Base-by-base conservation (phyloP, 306 rosid species). In the Macrotyloma uniflorum region DNA sequence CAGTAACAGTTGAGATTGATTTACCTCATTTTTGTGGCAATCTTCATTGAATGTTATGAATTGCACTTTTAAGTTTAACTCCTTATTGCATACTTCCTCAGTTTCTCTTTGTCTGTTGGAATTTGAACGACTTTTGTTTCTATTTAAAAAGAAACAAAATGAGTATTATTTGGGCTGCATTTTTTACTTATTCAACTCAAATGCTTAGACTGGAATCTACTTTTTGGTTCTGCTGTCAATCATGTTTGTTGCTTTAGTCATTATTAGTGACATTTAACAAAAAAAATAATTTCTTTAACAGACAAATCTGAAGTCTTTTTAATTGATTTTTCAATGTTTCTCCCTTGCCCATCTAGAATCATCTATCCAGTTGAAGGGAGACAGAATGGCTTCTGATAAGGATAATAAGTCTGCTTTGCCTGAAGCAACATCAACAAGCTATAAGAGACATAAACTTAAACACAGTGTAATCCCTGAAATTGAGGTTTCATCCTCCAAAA, bases 311-410 rank as follows among this genome's bases (percentile, higher is more conserved):
- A 65, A 61, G 72, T 67, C 58, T 67, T 40, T 38, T n/a, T 38
- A 26, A 67, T 22, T 80, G 22, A 62, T 24, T 54, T 58, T 40
- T 74, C 49, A 53, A 58, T 18, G 38, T 32, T 63, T 72, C 67
- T 20, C 12, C 16, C 67, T 63, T 67, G 35, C 28, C 74, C 53
- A 58, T 64, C 80, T 67, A 95, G 98, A 93, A 73, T 86, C 95
- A 71, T 83, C 92, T 53, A 83, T 84, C 75, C 92, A 80, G 87
- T 80, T 90, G 86, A 90, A 87, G 85, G 93, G 89, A 70, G 93
- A 89, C 61, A 85, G 68, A 82, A 73, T 61, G 61, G 50, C 72
- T 57, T 66, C 76, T 75, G 93, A 80, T 77, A 61, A 77, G 71
- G 93, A 92, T 80, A 87, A 87, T 23, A 87, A 89, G 61, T 79